Conservation (phyloP, 2,329 filamentous ascomycete genomes). For the Fusarium xylarioides region DNA sequence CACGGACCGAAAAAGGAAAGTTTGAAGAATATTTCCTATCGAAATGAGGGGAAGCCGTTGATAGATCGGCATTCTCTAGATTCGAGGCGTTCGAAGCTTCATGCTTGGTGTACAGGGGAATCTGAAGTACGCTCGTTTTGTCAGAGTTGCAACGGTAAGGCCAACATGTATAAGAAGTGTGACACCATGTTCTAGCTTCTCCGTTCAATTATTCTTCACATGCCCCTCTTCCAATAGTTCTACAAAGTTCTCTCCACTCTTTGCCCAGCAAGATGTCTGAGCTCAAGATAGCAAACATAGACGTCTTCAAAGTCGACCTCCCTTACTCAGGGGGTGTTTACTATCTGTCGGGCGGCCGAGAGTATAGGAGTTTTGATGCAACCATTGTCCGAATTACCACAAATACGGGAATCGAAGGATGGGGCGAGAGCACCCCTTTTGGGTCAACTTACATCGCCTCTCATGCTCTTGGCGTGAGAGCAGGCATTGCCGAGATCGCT, state of each 20-base stretch:
- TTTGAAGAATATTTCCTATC: not conserved
- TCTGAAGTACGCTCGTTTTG: not conserved
- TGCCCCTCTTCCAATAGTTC: not conserved
- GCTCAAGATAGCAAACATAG: conserved; percentile 31
- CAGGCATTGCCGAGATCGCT: conserved; percentile 25
- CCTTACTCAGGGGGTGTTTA: conserved; percentile 30
- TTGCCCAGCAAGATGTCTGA: conserved; percentile 35
- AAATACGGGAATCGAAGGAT: conserved; percentile 30
- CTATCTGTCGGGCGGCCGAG: conserved; percentile 22
- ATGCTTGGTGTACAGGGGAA: not conserved
- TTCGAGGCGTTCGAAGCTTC: not conserved
- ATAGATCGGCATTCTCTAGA: not conserved
- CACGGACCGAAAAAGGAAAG: not conserved
- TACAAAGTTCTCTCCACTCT: not conserved
- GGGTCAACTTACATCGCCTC: conserved; percentile 29
- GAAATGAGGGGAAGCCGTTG: not conserved
- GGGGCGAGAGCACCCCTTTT: conserved; percentile 36
- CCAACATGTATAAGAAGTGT: not conserved
- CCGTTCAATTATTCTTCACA: not conserved
- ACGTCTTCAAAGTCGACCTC: conserved; percentile 26
- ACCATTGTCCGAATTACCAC: conserved; percentile 35
- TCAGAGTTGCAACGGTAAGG: not conserved
- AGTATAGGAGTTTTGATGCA: conserved; percentile 27
- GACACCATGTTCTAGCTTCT: too few species aligned
- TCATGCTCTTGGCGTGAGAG: conserved; percentile 30